Evolutionary conservation across 306 rosid genomes (phyloP).

Genomic region (Senna tora): DNA sequence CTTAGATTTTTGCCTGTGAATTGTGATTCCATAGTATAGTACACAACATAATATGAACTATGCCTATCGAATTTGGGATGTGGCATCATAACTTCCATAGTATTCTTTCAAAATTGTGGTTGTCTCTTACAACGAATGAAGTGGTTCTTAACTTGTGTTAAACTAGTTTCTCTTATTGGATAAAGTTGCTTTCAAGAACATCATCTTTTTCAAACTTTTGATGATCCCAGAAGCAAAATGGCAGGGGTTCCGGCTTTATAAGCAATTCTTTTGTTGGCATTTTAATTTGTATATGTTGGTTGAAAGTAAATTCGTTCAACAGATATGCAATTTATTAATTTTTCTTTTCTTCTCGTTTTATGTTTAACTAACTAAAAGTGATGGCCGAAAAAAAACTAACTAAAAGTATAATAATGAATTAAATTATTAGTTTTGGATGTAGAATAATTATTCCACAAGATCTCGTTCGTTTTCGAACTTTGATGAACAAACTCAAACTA

Average conservation of each 20-base stretch:
- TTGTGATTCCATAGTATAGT: conserved; percentile 28
- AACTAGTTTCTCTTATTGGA: neutral
- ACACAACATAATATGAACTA: conserved; percentile 2
- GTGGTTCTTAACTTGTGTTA: neutral
- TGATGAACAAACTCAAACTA: too few relatives aligned
- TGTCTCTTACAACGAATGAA: neutral
- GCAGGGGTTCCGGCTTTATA: neutral
- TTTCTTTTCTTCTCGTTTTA: neutral
- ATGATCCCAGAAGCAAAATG: neutral
- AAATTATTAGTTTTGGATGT: too few relatives aligned
- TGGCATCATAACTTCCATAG: neutral
- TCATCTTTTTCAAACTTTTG: neutral
- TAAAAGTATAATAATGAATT: too few relatives aligned
- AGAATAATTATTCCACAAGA: too few relatives aligned
- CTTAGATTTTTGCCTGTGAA: conserved; percentile 17
- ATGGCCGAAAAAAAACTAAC: too few relatives aligned
- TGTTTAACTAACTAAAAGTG: neutral
- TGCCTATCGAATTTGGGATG: conserved; percentile 9
- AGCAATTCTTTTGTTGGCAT: neutral
- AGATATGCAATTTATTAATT: neutral
- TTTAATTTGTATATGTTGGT: neutral
- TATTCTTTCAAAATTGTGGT: neutral
- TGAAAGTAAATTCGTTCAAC: neutral
- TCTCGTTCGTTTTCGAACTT: too few relatives aligned
- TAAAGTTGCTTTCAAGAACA: neutral